These are phyloP conservation scores for Entrophospora sp. DNA, from an alignment of 192 early-diverging fungal species.

Conservation along the genomic window DNA sequence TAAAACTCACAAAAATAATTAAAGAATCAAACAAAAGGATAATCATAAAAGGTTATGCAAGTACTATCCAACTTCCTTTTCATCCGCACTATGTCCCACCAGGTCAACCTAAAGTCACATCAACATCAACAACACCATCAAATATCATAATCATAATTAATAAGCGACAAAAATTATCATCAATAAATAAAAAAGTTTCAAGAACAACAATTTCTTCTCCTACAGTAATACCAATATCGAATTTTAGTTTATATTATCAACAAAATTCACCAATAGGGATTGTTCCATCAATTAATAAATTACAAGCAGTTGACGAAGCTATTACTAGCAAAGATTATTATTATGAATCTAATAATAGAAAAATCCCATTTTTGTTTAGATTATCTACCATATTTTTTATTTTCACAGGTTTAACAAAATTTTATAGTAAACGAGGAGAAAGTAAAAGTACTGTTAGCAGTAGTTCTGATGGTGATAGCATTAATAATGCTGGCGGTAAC, in stretches of 20 bases:
- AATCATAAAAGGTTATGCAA: no score
- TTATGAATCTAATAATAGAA: background rate
- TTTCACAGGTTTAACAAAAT: background rate
- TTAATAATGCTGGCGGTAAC: no score
- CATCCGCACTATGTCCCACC: constrained; percentile 9
- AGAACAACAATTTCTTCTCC: background rate
- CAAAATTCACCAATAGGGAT: background rate
- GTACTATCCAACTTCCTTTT: constrained; percentile 9
- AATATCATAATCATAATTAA: no score
- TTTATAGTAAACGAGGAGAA: no score
- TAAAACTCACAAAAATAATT: no score
- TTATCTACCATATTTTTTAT: constrained; percentile 5
- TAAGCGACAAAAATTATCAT: background rate
- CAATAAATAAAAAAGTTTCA: background rate
- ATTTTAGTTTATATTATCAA: background rate
- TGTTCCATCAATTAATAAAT: background rate
- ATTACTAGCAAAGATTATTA: background rate
- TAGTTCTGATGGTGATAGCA: no score
- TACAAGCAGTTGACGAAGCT: background rate
- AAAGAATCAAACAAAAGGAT: no score
- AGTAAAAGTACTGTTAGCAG: no score
- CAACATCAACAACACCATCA: no score
- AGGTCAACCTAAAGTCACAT: background rate
- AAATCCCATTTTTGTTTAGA: constrained; percentile 6
- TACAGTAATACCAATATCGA: background rate